Evolutionary conservation across 306 rosid species (phyloP), one percentile per base, ranked within the genome.

Genomic region (Cucumis cinereus): DNA sequence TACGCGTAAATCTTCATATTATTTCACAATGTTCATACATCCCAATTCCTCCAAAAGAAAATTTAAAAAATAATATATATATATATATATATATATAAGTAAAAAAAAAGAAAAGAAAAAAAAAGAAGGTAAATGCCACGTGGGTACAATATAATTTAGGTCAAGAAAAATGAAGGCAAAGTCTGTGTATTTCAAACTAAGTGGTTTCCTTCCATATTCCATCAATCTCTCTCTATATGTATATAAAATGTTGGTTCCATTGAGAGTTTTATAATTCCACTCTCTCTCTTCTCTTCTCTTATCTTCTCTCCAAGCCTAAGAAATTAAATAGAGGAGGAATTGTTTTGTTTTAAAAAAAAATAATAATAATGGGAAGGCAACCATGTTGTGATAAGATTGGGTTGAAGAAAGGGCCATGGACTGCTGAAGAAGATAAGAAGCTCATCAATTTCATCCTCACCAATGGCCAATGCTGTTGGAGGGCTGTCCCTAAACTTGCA

Each of bases 331-430:
- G 75, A 14, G 41, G 24, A n/a, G n/a, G n/a, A n/a, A n/a, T n/a
- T n/a, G n/a, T n/a, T n/a, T n/a, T n/a, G n/a, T n/a, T n/a, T n/a
- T n/a, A n/a, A n/a, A n/a, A n/a, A n/a, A n/a, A n/a, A n/a, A n/a
- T n/a, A n/a, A n/a, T n/a, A n/a, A 10, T 45, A 7, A 89, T 89
- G 93, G 93, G 93, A 83, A 85, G 93, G 63, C 89, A 87, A 69
- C 93, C 93, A 0, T 89, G 93, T 66, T 89, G 93, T 82, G 93
- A 89, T 80, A 85, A 89, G 82, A 88, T 89, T 59, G 93, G 93
- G 35, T 79, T 89, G 89, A 89, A 89, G 86, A 89, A 89, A 23
- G 93, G 93, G 7, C 93, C 91, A 36, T 89, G 93, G 93, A 84
- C 91, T 35, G 75, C 75, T 49, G 75, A 71, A 45, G 75, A 71